Percentiles rank a stretch among this genome's conserved stretches.
phyloP scores from a whole-genome alignment of 2,329 filamentous ascomycete genomes.

The Arthrocladium fulminans region DNA sequence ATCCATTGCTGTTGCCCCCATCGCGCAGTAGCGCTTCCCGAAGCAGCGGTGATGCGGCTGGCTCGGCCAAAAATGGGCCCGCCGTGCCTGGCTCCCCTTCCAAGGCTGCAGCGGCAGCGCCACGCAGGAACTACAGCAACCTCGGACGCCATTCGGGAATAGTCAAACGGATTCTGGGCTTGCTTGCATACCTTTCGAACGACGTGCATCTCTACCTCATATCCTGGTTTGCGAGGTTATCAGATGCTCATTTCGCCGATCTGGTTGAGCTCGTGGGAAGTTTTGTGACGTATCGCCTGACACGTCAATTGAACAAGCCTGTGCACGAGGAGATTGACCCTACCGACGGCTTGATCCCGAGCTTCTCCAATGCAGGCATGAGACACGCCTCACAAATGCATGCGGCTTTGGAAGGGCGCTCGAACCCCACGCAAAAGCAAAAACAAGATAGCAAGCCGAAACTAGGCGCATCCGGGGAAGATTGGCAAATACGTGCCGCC shows the following conservation, averaged over 20 bases:
- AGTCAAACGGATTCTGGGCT: constrained; percentile 72
- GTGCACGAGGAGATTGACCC: constrained; percentile 49
- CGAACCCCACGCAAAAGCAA: constrained; percentile 45
- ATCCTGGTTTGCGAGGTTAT: constrained; percentile 66
- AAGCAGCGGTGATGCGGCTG: constrained; percentile 11
- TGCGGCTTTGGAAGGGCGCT: constrained; percentile 55
- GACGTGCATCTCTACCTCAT: constrained; percentile 70
- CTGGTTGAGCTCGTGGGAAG: constrained; percentile 68
- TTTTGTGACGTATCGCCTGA: constrained; percentile 73
- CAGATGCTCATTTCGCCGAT: constrained; percentile 57
- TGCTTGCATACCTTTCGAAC: constrained; percentile 65
- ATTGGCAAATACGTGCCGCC: constrained; percentile 82
- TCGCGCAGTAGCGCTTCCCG: constrained; percentile 17
- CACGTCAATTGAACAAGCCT: constrained; percentile 54
- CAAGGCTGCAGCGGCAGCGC: constrained; percentile 17
- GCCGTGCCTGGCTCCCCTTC: constrained; percentile 11
- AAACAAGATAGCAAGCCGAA: constrained; percentile 41
- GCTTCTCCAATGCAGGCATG: constrained; percentile 56
- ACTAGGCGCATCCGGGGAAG: constrained; percentile 60
- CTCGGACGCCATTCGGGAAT: constrained; percentile 70
- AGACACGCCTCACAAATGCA: constrained; percentile 59
- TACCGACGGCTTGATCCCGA: constrained; percentile 62
- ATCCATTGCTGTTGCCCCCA: constrained; percentile 60
- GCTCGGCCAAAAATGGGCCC: constrained; percentile 13
- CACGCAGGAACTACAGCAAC: constrained; percentile 27